Percentiles rank a stretch among this genome's conserved stretches.
Conservation (phyloP, 2,329 filamentous ascomycete species). For the Moelleriella libera region DNA sequence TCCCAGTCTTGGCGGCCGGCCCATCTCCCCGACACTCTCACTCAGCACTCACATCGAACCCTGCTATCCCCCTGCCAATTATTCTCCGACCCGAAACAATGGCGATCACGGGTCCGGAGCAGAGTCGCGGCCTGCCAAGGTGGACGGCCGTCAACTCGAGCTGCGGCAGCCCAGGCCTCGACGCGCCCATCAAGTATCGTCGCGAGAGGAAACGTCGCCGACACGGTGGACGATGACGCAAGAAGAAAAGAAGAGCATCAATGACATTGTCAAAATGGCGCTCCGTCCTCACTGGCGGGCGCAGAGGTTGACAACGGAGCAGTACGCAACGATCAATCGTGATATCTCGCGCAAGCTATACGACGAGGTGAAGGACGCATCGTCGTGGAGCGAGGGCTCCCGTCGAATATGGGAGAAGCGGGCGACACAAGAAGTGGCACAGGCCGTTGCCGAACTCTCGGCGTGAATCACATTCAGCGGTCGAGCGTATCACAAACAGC, state of each 20-base stretch:
- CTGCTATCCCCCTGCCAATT: constrained; percentile 60
- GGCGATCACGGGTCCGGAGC: constrained; percentile 30
- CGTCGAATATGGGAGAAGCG: constrained; percentile 61
- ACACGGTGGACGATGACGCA: constrained; percentile 53
- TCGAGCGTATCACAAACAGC: no score
- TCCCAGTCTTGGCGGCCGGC: constrained; percentile 33
- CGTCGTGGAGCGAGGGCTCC: constrained; percentile 48
- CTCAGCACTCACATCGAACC: constrained; percentile 62
- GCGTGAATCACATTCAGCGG: constrained; percentile 19
- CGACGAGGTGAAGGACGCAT: constrained; percentile 43
- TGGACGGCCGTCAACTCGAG: constrained; percentile 23
- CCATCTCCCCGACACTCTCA: constrained; percentile 50
- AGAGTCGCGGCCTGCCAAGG: constrained; percentile 17
- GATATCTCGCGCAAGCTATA: constrained; percentile 82
- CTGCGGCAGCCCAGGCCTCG: constrained; percentile 38
- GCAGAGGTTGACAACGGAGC: constrained; percentile 67
- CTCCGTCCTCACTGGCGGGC: constrained; percentile 74
- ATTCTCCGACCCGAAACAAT: constrained; percentile 42
- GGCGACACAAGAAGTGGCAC: constrained; percentile 65
- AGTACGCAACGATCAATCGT: constrained; percentile 87
- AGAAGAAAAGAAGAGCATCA: constrained; percentile 77
- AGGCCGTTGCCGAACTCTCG: constrained; percentile 48
- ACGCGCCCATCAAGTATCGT: constrained; percentile 24
- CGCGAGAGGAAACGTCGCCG: constrained; percentile 53
- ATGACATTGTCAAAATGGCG: constrained; percentile 71